phyloP scores from a whole-genome alignment of 208 protist species.

The Acanthamoeba castellanii region DNA sequence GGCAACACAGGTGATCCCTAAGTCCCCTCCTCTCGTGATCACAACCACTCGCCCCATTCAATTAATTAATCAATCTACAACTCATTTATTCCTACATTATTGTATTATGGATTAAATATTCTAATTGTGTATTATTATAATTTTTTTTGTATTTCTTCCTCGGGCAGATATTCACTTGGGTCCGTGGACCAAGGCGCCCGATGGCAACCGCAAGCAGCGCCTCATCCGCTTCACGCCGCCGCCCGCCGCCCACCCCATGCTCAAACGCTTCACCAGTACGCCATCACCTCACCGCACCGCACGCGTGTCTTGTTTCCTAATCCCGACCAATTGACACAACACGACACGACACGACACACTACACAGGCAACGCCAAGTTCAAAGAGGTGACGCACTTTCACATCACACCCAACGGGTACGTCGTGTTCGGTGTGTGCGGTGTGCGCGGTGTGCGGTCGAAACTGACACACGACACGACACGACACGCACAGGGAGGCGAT shows the following conservation, averaged over 20 bases:
- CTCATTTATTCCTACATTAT: no score
- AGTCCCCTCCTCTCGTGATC: not conserved
- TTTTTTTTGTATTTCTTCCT: not conserved
- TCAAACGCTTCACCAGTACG: constrained; percentile 18
- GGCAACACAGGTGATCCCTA: not conserved
- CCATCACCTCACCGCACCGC: no score
- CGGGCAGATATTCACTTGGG: constrained; percentile 5
- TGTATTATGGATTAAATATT: no score
- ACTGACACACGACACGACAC: no score
- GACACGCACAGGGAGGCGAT: not conserved
- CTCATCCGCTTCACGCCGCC: constrained; percentile 12
- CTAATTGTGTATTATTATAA: not conserved
- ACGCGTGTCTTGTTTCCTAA: not conserved
- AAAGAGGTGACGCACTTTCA: constrained; percentile 2
- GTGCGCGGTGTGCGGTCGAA: no score
- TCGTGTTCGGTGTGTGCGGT: no score
- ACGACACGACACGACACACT: not conserved
- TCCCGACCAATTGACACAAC: not conserved
- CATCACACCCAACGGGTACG: constrained; percentile 19
- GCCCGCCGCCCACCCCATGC: not conserved
- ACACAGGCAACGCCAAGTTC: constrained; percentile 10
- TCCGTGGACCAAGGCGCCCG: constrained; percentile 19
- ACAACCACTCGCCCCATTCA: no score
- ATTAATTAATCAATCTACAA: no score
- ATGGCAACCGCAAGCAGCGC: constrained; percentile 21